Evolutionary conservation across 331 rosid species (phyloP).

Genomic region (Cydonia oblonga): DNA sequence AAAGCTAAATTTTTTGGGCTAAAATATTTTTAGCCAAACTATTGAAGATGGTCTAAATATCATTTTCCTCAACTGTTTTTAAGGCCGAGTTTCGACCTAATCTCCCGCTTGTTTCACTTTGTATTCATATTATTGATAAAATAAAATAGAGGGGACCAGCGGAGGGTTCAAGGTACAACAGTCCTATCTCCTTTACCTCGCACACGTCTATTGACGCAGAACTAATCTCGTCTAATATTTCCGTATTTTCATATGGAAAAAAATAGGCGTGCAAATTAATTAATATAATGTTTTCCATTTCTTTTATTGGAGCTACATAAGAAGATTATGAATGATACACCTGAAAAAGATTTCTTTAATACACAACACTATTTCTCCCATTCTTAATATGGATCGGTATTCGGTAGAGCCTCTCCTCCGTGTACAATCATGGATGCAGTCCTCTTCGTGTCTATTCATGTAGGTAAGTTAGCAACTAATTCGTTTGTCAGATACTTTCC

Average conservation of each 20-base stretch:
- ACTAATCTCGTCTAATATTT: background rate
- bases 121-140: too few relatives aligned
- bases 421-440: background rate
- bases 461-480: background rate
- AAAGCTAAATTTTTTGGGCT: too few relatives aligned
- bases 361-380: background rate
- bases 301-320: background rate
- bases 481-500: background rate
- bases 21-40: too few relatives aligned
- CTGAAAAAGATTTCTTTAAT: background rate
- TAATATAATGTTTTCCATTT: background rate
- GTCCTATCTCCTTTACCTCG: too few relatives aligned
- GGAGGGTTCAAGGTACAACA: too few relatives aligned
- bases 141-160: too few relatives aligned
- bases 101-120: too few relatives aligned
- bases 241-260: too few relatives aligned
- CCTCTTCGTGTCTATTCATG: background rate
- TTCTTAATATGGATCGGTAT: background rate
- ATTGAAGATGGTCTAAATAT: too few relatives aligned
- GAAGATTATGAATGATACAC: background rate
- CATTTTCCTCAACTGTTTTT: too few relatives aligned
- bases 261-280: background rate
- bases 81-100: too few relatives aligned
- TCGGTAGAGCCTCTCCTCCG: background rate
- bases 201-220: accelerated